phyloP scores from a whole-genome alignment of 2,329 filamentous ascomycete species.

The Torrubiella hemipterigena region DNA sequence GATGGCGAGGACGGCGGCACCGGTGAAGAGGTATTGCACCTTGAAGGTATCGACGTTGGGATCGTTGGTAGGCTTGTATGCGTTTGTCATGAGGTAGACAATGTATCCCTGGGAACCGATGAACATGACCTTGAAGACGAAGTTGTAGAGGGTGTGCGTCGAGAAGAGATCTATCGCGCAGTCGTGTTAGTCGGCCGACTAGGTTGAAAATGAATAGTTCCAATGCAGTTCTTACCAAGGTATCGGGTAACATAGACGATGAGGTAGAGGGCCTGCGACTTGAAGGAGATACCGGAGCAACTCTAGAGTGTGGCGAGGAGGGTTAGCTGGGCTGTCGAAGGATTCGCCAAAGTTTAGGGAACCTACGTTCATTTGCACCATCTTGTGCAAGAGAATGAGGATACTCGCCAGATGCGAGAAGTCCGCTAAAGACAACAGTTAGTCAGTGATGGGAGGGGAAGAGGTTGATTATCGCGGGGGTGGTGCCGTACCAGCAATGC shows the following conservation, averaged over 20 bases:
- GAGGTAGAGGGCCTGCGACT: conserved; percentile 91
- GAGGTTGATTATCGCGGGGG: not conserved
- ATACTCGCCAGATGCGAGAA: conserved; percentile 93
- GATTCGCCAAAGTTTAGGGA: conserved; percentile 1
- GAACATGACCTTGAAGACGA: conserved; percentile 92
- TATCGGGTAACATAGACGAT: conserved; percentile 91
- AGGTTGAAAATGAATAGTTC: not conserved
- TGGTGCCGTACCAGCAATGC: conserved; percentile 38
- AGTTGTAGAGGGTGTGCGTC: conserved; percentile 78
- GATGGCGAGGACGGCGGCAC: conserved; percentile 65
- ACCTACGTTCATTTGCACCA: conserved; percentile 79
- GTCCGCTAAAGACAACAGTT: conserved; percentile 51
- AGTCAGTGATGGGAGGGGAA: conserved; percentile 10
- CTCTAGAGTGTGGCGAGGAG: conserved; percentile 58
- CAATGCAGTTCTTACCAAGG: conserved; percentile 50
- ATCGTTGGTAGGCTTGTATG: conserved; percentile 95
- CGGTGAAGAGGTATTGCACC: conserved; percentile 83
- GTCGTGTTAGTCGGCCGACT: conserved; percentile 1
- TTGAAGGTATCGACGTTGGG: conserved; percentile 96
- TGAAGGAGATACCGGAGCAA: conserved; percentile 96
- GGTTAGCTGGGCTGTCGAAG: conserved; percentile 10
- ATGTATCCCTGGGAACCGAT: conserved; percentile 84
- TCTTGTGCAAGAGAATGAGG: conserved; percentile 91
- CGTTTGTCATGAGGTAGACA: conserved; percentile 94
- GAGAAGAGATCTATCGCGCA: conserved; percentile 63